Evolutionary conservation across 768 basidiomycete genomes (phyloP), one percentile per base, ranked within the genome.

Genomic region (Boletus fagicola): DNA sequence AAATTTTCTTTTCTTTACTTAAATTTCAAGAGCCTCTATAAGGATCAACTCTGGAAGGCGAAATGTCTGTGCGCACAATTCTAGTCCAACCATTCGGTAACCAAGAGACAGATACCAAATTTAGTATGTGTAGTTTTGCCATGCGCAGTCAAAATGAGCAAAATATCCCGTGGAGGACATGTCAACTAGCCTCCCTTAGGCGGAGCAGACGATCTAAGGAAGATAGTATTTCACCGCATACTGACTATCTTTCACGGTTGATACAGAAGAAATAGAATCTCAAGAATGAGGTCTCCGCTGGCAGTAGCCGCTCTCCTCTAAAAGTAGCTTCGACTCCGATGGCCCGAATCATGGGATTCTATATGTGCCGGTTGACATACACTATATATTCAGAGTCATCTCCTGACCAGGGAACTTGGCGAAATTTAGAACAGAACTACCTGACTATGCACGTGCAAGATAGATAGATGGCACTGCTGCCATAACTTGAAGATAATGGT

Each of bases 111-210:
- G 33, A 59, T 60, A 49, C 72, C 72, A 61, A 56, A 67, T 73
- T 62, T 65, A 47, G 69, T 59, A 67, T 61, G 56, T 59, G 63
- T 69, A 57, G 69, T 68, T 68, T 53, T 30, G 24, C n/a, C n/a
- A 40, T 39, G 38, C 38, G 39, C 18, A 18, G 38, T 39, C 38
- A 39, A n/a, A 26, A 10, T 43, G 13, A 43, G 3, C 7, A n/a
- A n/a, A n/a, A 40, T 20, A n/a, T 24, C 20, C 24, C 22, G 24
- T 7, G 22, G 22, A 31, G 40, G 26, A 33, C n/a, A n/a, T n/a
- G 16, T 15, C 22, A 16, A 26, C 28, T 11, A 18, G 44, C n/a
- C 5, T 46, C 18, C 16, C 45, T 24, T 18, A 15, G 15, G 9
- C 26, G 16, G 45, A 26, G 44, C 8, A 28, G 39, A 30, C 1